These are phyloP conservation scores for Bruguiera parviflora DNA, from an alignment of 345 rosid species.

Conservation along the genomic window DNA sequence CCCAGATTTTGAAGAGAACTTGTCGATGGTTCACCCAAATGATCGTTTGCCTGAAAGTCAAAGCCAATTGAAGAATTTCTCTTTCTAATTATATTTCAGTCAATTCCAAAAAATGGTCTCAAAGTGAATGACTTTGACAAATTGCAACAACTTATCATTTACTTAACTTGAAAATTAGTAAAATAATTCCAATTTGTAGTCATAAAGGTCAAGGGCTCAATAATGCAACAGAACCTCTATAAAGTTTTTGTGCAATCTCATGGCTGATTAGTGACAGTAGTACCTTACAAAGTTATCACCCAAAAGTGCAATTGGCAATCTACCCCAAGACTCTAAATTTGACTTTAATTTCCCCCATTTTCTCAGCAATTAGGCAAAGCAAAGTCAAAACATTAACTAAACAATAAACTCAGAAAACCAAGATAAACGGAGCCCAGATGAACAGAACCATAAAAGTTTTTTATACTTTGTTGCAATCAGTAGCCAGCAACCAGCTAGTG, in stretches of 20 bases:
- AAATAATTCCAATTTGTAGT: no score
- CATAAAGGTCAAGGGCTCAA: no score
- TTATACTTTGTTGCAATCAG: no score
- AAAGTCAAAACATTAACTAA: neutral
- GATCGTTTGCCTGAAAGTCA: conserved; percentile 12
- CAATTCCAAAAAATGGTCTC: neutral
- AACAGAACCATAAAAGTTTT: neutral
- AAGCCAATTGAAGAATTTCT: neutral
- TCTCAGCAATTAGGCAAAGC: neutral
- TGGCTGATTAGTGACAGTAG: neutral
- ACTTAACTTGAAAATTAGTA: no score
- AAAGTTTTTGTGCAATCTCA: no score
- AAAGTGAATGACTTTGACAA: no score
- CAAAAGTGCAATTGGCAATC: neutral
- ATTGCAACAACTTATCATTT: no score
- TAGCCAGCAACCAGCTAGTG: no score
- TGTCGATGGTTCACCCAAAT: conserved; percentile 6
- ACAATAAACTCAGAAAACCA: neutral
- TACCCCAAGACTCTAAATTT: neutral
- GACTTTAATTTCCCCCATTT: neutral
- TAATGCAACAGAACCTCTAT: neutral
- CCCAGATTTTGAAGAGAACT: neutral
- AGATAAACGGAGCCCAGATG: neutral
- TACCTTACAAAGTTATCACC: neutral
- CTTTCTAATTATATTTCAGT: neutral